phyloP scores from a whole-genome alignment of 441 rosid species.

The Pelargonium australe region DNA sequence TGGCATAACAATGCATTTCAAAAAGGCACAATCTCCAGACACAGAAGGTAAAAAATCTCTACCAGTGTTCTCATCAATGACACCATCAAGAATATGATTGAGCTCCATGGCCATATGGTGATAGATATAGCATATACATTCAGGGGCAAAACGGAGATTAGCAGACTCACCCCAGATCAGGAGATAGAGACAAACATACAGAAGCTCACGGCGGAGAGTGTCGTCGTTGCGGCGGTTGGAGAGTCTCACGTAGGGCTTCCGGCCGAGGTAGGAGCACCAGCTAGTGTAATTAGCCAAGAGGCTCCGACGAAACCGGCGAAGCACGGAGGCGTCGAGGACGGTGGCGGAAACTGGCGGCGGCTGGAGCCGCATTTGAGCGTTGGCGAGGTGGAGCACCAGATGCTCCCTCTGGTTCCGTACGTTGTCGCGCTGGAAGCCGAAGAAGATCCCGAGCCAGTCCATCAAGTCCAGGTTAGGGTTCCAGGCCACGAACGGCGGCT shows the following conservation, averaged over 20 bases:
- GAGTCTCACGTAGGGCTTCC: neutral
- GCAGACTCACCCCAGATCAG: slow-evolving; percentile 28
- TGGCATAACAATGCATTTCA: slow-evolving; percentile 17
- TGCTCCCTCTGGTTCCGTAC: slow-evolving; percentile 28
- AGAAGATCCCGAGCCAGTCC: slow-evolving; percentile 22
- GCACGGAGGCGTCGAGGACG: slow-evolving; percentile 10
- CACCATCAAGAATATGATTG: neutral
- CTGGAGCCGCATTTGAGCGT: slow-evolving; percentile 24
- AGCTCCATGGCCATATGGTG: slow-evolving; percentile 25
- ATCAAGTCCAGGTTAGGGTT: slow-evolving; percentile 19
- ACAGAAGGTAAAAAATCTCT: slow-evolving; percentile 6
- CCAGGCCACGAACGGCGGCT: slow-evolving; percentile 19
- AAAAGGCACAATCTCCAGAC: neutral
- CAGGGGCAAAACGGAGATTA: slow-evolving; percentile 20
- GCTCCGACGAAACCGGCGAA: slow-evolving; percentile 18
- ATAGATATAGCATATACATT: slow-evolving; percentile 22
- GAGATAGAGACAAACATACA: slow-evolving; percentile 21
- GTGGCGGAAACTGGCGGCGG: neutral
- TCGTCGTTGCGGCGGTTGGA: neutral
- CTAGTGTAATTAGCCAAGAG: slow-evolving; percentile 16
- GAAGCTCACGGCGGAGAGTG: slow-evolving; percentile 15
- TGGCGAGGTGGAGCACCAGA: slow-evolving; percentile 28
- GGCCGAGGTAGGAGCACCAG: slow-evolving; percentile 20
- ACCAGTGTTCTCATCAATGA: slow-evolving; percentile 9
- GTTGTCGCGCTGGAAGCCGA: slow-evolving; percentile 27